phyloP scores from a whole-genome alignment of 2,329 filamentous ascomycete genomes.

The Botrytis cinerea region DNA sequence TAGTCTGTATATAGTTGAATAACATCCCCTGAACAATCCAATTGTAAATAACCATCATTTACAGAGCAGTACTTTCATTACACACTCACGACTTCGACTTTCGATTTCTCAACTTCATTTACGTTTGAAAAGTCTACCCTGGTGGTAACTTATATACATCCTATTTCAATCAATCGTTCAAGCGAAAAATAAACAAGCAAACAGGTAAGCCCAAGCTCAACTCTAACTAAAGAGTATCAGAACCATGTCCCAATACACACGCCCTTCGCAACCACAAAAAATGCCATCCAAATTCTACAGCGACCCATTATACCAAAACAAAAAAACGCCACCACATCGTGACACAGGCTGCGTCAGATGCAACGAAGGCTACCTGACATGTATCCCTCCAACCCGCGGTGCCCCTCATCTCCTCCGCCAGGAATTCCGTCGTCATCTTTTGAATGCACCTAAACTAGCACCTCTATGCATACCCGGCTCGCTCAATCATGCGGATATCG shows the following conservation, averaged over 20 bases:
- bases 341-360: neutral
- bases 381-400: too few relatives aligned
- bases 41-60: constrained; percentile 10
- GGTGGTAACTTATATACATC: neutral
- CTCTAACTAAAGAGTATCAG: neutral
- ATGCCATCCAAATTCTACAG: neutral
- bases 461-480: neutral
- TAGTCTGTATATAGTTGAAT: neutral
- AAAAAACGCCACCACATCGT: neutral
- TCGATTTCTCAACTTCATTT: neutral
- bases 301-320: neutral
- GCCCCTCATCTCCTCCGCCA: neutral
- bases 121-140: constrained; percentile 2
- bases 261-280: neutral
- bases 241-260: neutral
- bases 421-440: constrained; percentile 1
- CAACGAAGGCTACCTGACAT: neutral
- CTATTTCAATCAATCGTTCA: neutral
- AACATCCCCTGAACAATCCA: neutral
- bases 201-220: constrained; percentile 4
- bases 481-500: neutral
- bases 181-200: neutral
- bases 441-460: neutral
- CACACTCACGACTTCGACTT: neutral
- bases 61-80: neutral